Evolutionary conservation across 1,284 basidiomycete genomes (phyloP).

Genomic region (Sparassis latifolia): DNA sequence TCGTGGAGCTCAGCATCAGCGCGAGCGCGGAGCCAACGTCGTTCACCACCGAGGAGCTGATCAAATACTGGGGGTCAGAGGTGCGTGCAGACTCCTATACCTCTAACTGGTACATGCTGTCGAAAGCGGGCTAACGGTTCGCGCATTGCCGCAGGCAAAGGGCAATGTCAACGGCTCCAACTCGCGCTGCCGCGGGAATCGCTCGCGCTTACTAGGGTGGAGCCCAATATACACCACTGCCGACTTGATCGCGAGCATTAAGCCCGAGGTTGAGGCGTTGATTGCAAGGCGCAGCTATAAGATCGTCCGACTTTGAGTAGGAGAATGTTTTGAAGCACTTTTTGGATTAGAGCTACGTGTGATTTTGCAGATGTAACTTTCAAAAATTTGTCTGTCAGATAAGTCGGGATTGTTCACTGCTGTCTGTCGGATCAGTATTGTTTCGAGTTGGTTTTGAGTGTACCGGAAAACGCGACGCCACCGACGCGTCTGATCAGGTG

Average conservation of each 20-base stretch:
- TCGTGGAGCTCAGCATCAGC: slow-evolving; percentile 18
- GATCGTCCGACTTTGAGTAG: neutral
- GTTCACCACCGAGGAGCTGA: slow-evolving; percentile 22
- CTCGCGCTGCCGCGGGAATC: slow-evolving; percentile 33
- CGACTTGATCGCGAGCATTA: slow-evolving; percentile 29
- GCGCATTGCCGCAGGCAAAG: neutral
- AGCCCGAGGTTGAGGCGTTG: slow-evolving; percentile 1
- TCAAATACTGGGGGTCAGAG: slow-evolving; percentile 20
- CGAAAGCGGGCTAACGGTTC: too few relatives aligned
- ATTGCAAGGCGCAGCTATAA: neutral
- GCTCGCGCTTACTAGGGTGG: slow-evolving; percentile 36
- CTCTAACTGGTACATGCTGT: too few relatives aligned
- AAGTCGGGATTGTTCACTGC: too few relatives aligned
- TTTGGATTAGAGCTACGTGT: too few relatives aligned
- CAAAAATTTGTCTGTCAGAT: too few relatives aligned
- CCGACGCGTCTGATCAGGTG: neutral
- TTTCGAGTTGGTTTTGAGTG: neutral
- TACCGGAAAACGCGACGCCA: neutral
- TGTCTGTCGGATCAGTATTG: neutral
- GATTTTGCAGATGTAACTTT: too few relatives aligned
- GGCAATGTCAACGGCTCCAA: slow-evolving; percentile 32
- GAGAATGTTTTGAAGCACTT: neutral
- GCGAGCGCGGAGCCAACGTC: neutral
- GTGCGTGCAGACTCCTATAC: slow-evolving; percentile 5
- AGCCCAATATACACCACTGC: slow-evolving; percentile 25